Evolutionary conservation across 495 filamentous ascomycete genomes (phyloP), one percentile per base, ranked within the genome.

Genomic region (Penicillium flavigenum): DNA sequence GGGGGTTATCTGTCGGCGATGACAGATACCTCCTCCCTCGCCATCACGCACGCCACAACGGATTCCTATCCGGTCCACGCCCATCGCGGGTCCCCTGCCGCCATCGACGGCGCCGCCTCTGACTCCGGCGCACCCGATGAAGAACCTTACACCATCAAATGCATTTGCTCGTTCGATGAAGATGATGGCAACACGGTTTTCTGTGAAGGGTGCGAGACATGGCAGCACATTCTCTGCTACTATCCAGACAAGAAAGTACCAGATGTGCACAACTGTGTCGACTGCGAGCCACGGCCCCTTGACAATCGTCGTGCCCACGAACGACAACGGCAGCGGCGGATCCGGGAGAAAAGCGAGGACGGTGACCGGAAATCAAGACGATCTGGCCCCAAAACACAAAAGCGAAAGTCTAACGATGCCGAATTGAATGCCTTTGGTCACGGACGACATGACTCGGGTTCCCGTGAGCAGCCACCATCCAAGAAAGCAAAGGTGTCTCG

Each of bases 191-290:
- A 88, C 71, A 99, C 95, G 55, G 94, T 99, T 54, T 90, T 88
- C 74, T 99, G 94, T 81, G 94, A 99, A 69, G 78, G 76, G 55
- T 99, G 94, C 76, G 88, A 96, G 68, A 95, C 91, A 43, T 99
- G 94, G 94, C 94, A 99, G 73, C 94, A 99, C 73, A 92, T 95
- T 60, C 83, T 90, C 63, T 99, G 94, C 75, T 97, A 96, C 74
- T 95, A 96, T 68, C 86, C 88, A 48, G 77, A 84, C 50, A 81
- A 80, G 48, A 81, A 84, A 36, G 86, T 95, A 44, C 93, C 90
- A 39, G 82, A 89, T 20, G 82, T 86, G 62, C 96, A 99, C 73
- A 87, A 85, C 62, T 99, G 94, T 74, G 81, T 81, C 51, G 91
- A 94, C 58, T 99, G 94, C 74, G 78, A 86, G 56, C 91, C 93